A percentile compares a stretch with the other conserved stretches of the same genome.
Evolutionary conservation across 2,329 filamentous ascomycete genomes (phyloP).

Genomic region (Pseudogymnoascus sp.): DNA sequence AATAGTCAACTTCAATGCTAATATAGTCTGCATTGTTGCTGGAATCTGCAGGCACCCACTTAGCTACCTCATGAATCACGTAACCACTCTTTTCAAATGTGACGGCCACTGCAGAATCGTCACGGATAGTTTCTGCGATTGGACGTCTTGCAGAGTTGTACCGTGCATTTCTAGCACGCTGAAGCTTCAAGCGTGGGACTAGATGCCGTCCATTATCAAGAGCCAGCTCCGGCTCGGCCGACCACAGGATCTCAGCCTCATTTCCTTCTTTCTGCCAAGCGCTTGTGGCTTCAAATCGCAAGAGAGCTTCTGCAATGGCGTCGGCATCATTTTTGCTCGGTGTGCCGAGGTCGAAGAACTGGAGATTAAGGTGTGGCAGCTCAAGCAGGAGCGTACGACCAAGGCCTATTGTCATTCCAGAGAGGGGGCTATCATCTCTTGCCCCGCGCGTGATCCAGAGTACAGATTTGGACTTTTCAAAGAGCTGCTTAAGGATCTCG

Average conservation of each 20-base stretch:
- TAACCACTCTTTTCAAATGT: conserved; percentile 16
- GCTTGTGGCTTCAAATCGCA: conserved; percentile 12
- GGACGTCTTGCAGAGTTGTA: conserved; percentile 15
- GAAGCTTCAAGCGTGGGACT: conserved; percentile 16
- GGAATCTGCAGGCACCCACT: neutral
- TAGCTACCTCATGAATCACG: neutral
- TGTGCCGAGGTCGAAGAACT: conserved; percentile 17
- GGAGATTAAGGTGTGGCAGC: conserved; percentile 13
- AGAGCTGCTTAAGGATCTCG: conserved; percentile 19
- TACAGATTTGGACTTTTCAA: conserved; percentile 10
- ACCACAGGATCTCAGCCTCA: conserved; percentile 13
- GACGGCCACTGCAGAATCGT: conserved; percentile 12
- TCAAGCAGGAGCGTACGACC: conserved; percentile 12
- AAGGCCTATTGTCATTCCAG: conserved; percentile 16
- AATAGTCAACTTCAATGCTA: neutral
- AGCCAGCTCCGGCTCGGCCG: conserved; percentile 17
- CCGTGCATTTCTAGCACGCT: conserved; percentile 12
- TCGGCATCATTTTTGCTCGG: neutral
- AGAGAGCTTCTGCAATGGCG: conserved; percentile 13
- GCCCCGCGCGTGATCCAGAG: conserved; percentile 20
- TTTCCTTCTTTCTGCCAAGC: neutral
- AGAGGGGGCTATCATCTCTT: conserved; percentile 15
- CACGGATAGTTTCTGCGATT: conserved; percentile 13
- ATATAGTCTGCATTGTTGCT: neutral
- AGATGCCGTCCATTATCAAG: conserved; percentile 12